Evolutionary conservation across 73 alveolate species (phyloP).

Genomic region (Paramecium bursaria): DNA sequence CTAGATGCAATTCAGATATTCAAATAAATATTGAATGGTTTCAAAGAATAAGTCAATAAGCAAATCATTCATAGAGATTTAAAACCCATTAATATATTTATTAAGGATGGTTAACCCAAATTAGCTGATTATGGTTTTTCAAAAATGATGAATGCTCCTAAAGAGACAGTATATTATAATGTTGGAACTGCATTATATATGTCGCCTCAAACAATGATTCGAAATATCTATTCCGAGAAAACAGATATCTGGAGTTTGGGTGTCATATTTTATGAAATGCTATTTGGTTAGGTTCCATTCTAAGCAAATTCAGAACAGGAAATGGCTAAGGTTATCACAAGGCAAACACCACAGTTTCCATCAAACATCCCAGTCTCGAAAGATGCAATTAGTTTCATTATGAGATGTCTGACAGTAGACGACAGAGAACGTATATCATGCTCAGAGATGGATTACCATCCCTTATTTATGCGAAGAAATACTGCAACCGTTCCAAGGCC

Average conservation of each 20-base stretch:
- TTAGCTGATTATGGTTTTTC: constrained; percentile 69
- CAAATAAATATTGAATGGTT: constrained; percentile 50
- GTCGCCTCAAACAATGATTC: constrained; percentile 65
- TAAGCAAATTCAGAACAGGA: constrained; percentile 28
- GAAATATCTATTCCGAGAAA: constrained; percentile 61
- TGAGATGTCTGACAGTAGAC: constrained; percentile 28
- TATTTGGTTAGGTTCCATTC: constrained; percentile 58
- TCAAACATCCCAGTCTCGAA: background rate
- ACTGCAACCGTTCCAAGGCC: constrained; percentile 49
- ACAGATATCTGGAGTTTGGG: constrained; percentile 69
- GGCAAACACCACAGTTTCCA: constrained; percentile 44
- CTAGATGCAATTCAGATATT: constrained; percentile 52
- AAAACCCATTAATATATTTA: constrained; percentile 63
- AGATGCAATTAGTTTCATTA: constrained; percentile 37
- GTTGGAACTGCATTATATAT: constrained; percentile 68
- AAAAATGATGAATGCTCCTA: constrained; percentile 58
- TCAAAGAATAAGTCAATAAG: constrained; percentile 38
- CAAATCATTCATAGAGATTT: constrained; percentile 66
- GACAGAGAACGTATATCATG: constrained; percentile 7
- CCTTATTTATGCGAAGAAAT: constrained; percentile 19
- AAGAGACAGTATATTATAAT: constrained; percentile 45
- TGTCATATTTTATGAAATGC: constrained; percentile 63
- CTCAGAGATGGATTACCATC: constrained; percentile 43
- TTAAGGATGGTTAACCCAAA: constrained; percentile 56
- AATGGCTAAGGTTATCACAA: background rate